These are phyloP conservation scores for Thinopyrum elongatum DNA, from an alignment of 176 grass and related monocot species.

Conservation along the genomic window DNA sequence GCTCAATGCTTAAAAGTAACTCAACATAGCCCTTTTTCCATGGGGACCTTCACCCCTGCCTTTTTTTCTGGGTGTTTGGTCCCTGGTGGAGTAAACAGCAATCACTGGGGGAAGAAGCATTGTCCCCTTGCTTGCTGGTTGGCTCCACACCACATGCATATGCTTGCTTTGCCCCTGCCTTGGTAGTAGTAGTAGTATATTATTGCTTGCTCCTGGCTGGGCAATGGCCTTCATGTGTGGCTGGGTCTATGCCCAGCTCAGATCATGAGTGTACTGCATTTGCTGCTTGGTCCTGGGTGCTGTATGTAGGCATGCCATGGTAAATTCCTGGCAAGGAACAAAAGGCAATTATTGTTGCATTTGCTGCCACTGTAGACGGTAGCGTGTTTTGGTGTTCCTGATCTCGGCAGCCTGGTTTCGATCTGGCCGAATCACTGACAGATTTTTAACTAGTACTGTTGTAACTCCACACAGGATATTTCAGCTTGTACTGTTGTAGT, in stretches of 20 bases:
- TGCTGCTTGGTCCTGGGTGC: slow-evolving; percentile 11
- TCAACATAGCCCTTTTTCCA: slow-evolving; percentile 47
- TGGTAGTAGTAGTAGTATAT: slow-evolving; percentile 11
- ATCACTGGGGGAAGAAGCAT: slow-evolving; percentile 57
- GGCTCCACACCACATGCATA: slow-evolving; percentile 25
- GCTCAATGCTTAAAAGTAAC: slow-evolving; percentile 53
- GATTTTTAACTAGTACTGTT: background rate
- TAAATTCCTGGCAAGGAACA: slow-evolving; percentile 38
- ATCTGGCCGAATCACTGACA: background rate
- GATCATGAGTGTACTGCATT: slow-evolving; percentile 34
- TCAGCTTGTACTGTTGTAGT: background rate
- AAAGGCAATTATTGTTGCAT: slow-evolving; percentile 41
- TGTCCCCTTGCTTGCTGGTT: slow-evolving; percentile 43
- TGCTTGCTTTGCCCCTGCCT: slow-evolving; percentile 35
- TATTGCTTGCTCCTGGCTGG: slow-evolving; percentile 25
- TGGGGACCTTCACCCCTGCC: slow-evolving; percentile 29
- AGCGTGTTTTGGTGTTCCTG: slow-evolving; percentile 19
- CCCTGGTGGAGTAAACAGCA: slow-evolving; percentile 68
- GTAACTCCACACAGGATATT: background rate
- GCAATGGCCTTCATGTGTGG: slow-evolving; percentile 43
- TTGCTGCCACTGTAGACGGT: slow-evolving; percentile 21
- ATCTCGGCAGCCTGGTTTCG: slow-evolving; percentile 15
- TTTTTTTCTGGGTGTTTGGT: slow-evolving; percentile 32
- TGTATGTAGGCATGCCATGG: slow-evolving; percentile 20
- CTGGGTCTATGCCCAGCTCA: slow-evolving; percentile 39